A percentile compares a stretch with the other conserved stretches of the same genome.
Conservation (phyloP, 2,329 filamentous ascomycete genomes). For the Penicillium sp. region DNA sequence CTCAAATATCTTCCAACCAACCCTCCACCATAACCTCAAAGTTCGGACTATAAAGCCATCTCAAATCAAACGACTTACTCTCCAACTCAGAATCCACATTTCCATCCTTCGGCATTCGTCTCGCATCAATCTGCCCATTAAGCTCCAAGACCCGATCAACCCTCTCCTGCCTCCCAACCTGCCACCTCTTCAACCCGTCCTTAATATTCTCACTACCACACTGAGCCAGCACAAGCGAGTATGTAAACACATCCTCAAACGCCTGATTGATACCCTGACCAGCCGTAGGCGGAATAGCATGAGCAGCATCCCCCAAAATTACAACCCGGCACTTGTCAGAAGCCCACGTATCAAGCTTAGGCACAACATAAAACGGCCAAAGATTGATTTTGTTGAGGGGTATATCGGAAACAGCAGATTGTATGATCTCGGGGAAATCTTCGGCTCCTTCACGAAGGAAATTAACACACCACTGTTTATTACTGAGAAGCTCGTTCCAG, state of each 20-base stretch:
- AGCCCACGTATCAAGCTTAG: conserved; percentile 48
- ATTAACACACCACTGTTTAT: conserved; percentile 42
- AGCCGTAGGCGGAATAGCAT: conserved; percentile 62
- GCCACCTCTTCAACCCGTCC: conserved; percentile 46
- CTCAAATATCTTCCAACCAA: conserved; percentile 19
- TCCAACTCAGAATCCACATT: conserved; percentile 13
- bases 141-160: conserved; percentile 51
- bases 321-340: conserved; percentile 41
- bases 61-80: conserved; percentile 36
- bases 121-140: conserved; percentile 50
- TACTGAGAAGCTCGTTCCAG: conserved; percentile 43
- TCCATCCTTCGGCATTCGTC: conserved; percentile 42
- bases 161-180: conserved; percentile 49
- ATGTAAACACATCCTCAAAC: conserved; percentile 54
- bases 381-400: conserved; percentile 42
- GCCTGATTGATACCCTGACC: conserved; percentile 61
- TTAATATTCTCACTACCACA: conserved; percentile 19
- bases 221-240: conserved; percentile 43
- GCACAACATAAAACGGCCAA: conserved; percentile 54
- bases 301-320: conserved; percentile 62
- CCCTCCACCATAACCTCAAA: conserved; percentile 37
- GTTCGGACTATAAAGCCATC: conserved; percentile 47
- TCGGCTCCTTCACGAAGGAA: conserved; percentile 37
- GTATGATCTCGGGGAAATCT: conserved; percentile 39
- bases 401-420: conserved; percentile 38